Conservation (phyloP, 1,284 basidiomycete genomes). For the Leccinum fallax region DNA sequence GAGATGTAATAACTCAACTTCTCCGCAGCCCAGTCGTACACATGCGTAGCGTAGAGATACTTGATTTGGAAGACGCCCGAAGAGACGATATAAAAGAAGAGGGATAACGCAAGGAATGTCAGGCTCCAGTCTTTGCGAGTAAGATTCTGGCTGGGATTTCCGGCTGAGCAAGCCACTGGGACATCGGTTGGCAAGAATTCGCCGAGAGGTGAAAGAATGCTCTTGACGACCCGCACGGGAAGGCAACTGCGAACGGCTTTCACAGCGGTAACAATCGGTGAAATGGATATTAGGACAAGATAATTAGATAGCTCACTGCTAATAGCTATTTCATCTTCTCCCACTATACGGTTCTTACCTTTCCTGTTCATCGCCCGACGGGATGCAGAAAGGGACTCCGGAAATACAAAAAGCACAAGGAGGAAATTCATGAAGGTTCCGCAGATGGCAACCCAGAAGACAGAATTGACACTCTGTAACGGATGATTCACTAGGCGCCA, state of each 20-base stretch:
- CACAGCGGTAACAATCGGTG: slow-evolving; percentile 4
- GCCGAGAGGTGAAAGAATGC: slow-evolving; percentile 51
- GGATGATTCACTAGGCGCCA: slow-evolving; percentile 22
- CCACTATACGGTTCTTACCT: slow-evolving; percentile 36
- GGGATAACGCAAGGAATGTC: slow-evolving; percentile 49
- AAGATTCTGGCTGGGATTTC: slow-evolving; percentile 17
- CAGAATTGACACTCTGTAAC: slow-evolving; percentile 49
- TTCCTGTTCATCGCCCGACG: slow-evolving; percentile 41
- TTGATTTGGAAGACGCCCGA: slow-evolving; percentile 62
- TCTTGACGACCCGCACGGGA: slow-evolving; percentile 28
- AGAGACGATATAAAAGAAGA: slow-evolving; percentile 50
- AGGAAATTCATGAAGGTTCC: slow-evolving; percentile 52
- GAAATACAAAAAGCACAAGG: slow-evolving; percentile 59
- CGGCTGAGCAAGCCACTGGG: slow-evolving; percentile 27
- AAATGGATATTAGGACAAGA: slow-evolving; percentile 1
- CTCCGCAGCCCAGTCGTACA: slow-evolving; percentile 60
- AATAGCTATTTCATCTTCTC: slow-evolving; percentile 15
- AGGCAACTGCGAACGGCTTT: slow-evolving; percentile 13
- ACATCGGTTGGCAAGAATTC: slow-evolving; percentile 56
- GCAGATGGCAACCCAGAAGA: slow-evolving; percentile 59
- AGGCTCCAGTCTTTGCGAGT: slow-evolving; percentile 58
- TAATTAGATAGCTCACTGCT: slow-evolving; percentile 10
- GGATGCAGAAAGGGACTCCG: slow-evolving; percentile 59
- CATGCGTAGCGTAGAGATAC: slow-evolving; percentile 58
- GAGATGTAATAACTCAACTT: slow-evolving; percentile 68